Evolutionary conservation across 2,329 filamentous ascomycete species (phyloP), one percentile per base, ranked within the genome.

Genomic region (Beauveria varroae): DNA sequence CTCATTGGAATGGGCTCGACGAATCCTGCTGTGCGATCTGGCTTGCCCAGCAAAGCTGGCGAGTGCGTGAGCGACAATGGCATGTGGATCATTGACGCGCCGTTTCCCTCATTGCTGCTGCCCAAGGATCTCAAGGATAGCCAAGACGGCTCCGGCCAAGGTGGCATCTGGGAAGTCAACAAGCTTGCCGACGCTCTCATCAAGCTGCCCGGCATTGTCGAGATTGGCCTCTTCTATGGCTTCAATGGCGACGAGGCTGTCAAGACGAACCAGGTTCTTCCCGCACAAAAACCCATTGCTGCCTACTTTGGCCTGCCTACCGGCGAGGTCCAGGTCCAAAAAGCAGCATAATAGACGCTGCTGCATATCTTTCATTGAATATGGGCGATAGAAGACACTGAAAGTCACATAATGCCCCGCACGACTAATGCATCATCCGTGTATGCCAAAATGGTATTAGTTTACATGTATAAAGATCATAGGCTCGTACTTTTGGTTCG

Each of bases 251-350:
- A 84, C 18, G 81, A 96, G 72, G 83, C 82, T 47, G 78, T 70
- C 22, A 67, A 67, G 40, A 62, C 81, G 60, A 78, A 81, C 62
- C 81, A 85, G 65, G 78, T 81, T 59, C 76, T 85, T 53, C 88
- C 89, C 53, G 92, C 90, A 1, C 91, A 97, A 77, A 96, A 93
- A 77, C 95, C 95, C 0, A 83, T 97, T 14, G 92, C 92, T 30
- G 93, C 91, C 26, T 99, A 98, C 77, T 99, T 98, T 75, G 95
- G 95, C 41, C 90, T 95, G 85, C 84, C 88, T 50, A 89, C 91
- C 70, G 90, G 90, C 3, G 80, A 78, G 12, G 87, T 90, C 16
- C 76, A 86, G 68, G 78, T 87, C 20, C 66, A 75, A 54, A 63
- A 63, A 28, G 62, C 62, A 4, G 43, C 41, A 6, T 59, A 51